phyloP scores from a whole-genome alignment of 345 rosid genomes.

The Hypericum androsaemum region DNA sequence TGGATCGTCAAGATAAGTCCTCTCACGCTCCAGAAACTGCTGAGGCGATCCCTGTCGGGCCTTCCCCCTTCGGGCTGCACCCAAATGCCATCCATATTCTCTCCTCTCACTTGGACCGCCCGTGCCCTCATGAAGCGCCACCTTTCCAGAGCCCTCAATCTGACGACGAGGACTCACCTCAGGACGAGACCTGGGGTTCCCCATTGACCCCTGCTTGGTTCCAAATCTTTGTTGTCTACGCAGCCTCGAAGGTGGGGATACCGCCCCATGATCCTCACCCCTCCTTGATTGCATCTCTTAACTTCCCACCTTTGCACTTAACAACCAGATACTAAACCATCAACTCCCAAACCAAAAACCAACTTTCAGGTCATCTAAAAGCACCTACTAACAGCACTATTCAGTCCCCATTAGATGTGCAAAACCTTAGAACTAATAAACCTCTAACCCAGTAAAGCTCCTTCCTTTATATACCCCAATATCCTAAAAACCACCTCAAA shows the following conservation, averaged over 20 bases:
- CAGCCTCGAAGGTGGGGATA: constrained; percentile 23
- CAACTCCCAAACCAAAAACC: background rate
- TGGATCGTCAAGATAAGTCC: constrained; percentile 22
- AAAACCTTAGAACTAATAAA: constrained; percentile 1
- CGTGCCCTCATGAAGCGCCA: constrained; percentile 15
- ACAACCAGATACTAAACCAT: background rate
- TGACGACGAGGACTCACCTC: constrained; percentile 28
- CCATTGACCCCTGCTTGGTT: constrained; percentile 12
- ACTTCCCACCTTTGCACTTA: constrained; percentile 5
- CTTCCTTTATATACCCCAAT: background rate
- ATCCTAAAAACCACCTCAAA: constrained; percentile 4
- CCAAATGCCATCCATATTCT: constrained; percentile 23
- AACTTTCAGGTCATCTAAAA: background rate
- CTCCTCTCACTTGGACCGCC: constrained; percentile 25
- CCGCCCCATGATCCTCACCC: constrained; percentile 19
- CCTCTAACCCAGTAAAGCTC: constrained; percentile 8
- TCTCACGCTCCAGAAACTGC: constrained; percentile 16
- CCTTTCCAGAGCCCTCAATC: constrained; percentile 26
- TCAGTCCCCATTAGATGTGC: background rate
- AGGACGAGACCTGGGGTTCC: constrained; percentile 11
- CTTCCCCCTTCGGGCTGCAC: constrained; percentile 22
- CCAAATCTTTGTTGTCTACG: constrained; percentile 21
- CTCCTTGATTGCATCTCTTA: constrained; percentile 40
- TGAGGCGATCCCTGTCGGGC: constrained; percentile 21
- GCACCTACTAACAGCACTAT: constrained; percentile 1